Conservation (phyloP, 2,329 filamentous ascomycete genomes). For the Pseudocercospora musae region DNA sequence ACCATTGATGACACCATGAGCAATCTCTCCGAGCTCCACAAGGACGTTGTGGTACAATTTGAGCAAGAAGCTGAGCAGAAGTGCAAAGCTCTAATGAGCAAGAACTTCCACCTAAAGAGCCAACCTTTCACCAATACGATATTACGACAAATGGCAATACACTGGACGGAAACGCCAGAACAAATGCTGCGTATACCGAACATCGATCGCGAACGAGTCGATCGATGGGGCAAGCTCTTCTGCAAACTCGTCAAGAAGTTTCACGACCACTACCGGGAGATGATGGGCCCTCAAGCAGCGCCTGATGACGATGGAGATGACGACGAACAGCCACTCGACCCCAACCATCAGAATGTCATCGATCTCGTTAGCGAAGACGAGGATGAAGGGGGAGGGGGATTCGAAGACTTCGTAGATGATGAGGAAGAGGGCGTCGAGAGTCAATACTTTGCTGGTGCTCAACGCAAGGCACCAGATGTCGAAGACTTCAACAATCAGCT, state of each 20-base stretch:
- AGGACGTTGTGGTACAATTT: conserved; percentile 63
- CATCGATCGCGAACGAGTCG: conserved; percentile 62
- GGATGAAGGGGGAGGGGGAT: conserved; percentile 25
- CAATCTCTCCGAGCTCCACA: conserved; percentile 58
- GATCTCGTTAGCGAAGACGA: conserved; percentile 45
- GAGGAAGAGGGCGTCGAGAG: conserved; percentile 7
- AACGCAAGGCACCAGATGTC: not conserved
- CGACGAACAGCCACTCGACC: conserved; percentile 43
- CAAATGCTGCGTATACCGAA: conserved; percentile 63
- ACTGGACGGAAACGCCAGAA: conserved; percentile 60
- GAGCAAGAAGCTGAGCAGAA: conserved; percentile 58
- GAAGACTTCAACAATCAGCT: not conserved
- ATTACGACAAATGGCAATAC: conserved; percentile 69
- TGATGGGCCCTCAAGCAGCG: conserved; percentile 35
- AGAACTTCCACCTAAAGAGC: conserved; percentile 51
- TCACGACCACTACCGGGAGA: conserved; percentile 37
- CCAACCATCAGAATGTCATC: conserved; percentile 50
- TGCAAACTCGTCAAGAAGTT: conserved; percentile 54
- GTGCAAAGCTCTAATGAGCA: conserved; percentile 61
- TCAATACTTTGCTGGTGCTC: not conserved
- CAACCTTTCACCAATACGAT: conserved; percentile 66
- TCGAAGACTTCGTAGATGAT: not conserved
- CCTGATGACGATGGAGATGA: conserved; percentile 43
- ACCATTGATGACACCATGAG: conserved; percentile 54
- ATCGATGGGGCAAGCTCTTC: conserved; percentile 59